Conservation (phyloP, 2,329 filamentous ascomycete genomes). For the Phyllosticta citriasiana region DNA sequence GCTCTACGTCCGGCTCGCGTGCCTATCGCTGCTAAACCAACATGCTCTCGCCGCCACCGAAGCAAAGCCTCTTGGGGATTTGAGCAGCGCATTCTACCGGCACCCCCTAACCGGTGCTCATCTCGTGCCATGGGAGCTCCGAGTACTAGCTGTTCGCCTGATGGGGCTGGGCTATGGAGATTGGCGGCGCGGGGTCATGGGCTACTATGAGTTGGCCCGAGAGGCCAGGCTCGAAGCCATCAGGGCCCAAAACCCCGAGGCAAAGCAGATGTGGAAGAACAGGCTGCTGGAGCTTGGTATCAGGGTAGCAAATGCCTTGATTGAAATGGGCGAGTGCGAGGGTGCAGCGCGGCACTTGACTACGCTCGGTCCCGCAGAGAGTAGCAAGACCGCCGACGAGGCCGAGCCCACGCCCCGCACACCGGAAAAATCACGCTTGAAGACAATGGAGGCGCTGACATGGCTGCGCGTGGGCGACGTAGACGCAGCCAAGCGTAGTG, state of each 20-base stretch:
- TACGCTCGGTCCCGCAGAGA: constrained; percentile 40
- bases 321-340: constrained; percentile 81
- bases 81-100: constrained; percentile 44
- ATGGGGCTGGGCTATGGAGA: constrained; percentile 83
- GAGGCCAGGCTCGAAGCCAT: constrained; percentile 59
- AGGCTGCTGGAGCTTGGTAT: constrained; percentile 67
- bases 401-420: constrained; percentile 14
- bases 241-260: constrained; percentile 38
- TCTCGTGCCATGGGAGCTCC: constrained; percentile 77
- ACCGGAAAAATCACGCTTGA: constrained; percentile 23
- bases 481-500: constrained; percentile 50
- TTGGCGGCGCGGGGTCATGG: constrained; percentile 72
- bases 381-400: constrained; percentile 34
- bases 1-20: constrained; percentile 71
- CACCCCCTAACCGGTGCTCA: constrained; percentile 36
- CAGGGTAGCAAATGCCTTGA: constrained; percentile 52
- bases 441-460: constrained; percentile 49
- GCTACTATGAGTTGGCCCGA: constrained; percentile 76
- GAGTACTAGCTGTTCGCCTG: constrained; percentile 71
- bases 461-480: constrained; percentile 73
- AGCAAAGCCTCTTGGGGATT: constrained; percentile 51
- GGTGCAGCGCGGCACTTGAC: constrained; percentile 66
- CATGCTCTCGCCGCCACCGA: constrained; percentile 47
- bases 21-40: constrained; percentile 68
- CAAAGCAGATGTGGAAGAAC: constrained; percentile 57